phyloP scores from a whole-genome alignment of 805 yeast genomes.

The Candida hungchunana region DNA sequence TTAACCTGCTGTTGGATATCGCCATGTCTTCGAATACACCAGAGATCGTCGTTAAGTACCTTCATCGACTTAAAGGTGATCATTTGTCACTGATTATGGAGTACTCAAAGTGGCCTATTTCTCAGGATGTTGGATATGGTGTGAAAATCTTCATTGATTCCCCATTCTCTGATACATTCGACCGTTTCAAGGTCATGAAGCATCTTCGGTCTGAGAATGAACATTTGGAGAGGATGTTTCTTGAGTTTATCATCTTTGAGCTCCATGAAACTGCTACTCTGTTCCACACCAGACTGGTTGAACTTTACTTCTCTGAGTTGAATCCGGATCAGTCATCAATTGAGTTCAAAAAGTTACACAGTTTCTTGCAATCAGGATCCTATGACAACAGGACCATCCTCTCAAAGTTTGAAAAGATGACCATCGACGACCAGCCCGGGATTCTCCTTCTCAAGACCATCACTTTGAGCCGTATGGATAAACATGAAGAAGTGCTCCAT shows the following conservation, averaged over 20 bases:
- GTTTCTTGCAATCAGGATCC: slow-evolving; percentile 30
- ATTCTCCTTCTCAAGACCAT: slow-evolving; percentile 45
- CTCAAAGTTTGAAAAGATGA: slow-evolving; percentile 26
- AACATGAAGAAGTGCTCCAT: slow-evolving; percentile 59
- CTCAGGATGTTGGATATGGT: slow-evolving; percentile 34
- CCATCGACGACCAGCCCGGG: background rate
- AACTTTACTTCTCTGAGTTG: slow-evolving; percentile 37
- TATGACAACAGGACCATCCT: slow-evolving; percentile 26
- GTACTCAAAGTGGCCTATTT: slow-evolving; percentile 50
- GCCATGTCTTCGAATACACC: slow-evolving; percentile 11
- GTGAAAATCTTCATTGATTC: slow-evolving; percentile 58
- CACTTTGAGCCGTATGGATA: slow-evolving; percentile 54
- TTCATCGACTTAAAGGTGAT: slow-evolving; percentile 49
- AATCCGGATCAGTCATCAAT: slow-evolving; percentile 10
- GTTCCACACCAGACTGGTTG: slow-evolving; percentile 42
- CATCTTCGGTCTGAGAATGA: slow-evolving; percentile 36
- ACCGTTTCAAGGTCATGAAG: slow-evolving; percentile 48
- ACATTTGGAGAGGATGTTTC: slow-evolving; percentile 39
- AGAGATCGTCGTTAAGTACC: slow-evolving; percentile 40
- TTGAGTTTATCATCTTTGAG: slow-evolving; percentile 46
- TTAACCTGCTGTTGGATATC: slow-evolving; percentile 49
- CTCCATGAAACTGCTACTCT: slow-evolving; percentile 33
- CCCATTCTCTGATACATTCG: slow-evolving; percentile 53
- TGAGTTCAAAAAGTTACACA: slow-evolving; percentile 31
- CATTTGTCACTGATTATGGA: slow-evolving; percentile 52